Base-by-base conservation (phyloP, 768 basidiomycete genomes). In the Tylopilus subfusipes region DNA sequence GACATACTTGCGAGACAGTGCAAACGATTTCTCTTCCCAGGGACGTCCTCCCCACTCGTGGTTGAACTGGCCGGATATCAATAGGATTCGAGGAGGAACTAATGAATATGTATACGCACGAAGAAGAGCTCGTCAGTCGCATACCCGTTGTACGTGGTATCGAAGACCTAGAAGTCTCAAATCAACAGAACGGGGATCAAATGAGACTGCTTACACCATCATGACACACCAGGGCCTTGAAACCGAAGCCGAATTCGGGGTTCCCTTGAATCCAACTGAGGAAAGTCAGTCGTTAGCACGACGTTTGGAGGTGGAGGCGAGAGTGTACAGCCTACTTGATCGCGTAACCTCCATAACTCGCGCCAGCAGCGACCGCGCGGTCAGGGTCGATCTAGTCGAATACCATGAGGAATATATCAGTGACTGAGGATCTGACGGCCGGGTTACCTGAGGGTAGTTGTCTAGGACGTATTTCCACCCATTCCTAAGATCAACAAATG, bases 181-280 rank as follows among this genome's bases (percentile, higher is more conserved):
- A 30, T 29, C 40, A n/a, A 25, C 31, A 11, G 3, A 22, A 51
- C 12, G 42, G 33, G 18, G 40, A 34, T 21, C n/a, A 9, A 31
- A 38, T 2, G 11, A 50, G 54, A 54, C 34, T 71, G 74, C 44
- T 48, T 67, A 93, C 90, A 10, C 96, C 96, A 65, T 99, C 96
- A 64, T 98, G 96, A 61, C 85, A 87, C 13, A 95, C 82, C 40
- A 98, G 77, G 5, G 93, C 92, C 73, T 95, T 97, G 78, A 98
- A 97, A 21, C 81, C 80, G 66, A 93, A 93, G 4, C 81, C 85
- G 58, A 78, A 91, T 62, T 96, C 93, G 11, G 90, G 90, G 66
- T 97, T 91, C 0, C 93, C 92, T 72, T 96, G 90, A 50, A 97
- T 94, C 92, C 92, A 97, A 69, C 93, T 96, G 44, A 27, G 49